phyloP scores from a whole-genome alignment of 306 rosid genomes.

The Rubus idaeus region DNA sequence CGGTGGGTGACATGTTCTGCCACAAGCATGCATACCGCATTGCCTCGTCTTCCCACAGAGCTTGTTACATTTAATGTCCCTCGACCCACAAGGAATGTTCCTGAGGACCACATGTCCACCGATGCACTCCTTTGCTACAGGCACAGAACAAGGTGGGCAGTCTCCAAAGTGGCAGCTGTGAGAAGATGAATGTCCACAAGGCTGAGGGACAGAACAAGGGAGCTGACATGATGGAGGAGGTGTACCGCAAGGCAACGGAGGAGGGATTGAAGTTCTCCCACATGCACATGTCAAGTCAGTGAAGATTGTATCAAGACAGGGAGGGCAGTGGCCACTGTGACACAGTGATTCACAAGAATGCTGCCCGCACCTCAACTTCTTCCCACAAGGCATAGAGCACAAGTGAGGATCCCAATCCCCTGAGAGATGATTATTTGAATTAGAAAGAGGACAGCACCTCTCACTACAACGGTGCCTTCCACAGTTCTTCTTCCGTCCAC shows the following conservation, averaged over 20 bases:
- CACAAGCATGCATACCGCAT: conserved; percentile 91
- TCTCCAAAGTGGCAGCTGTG: conserved; percentile 98
- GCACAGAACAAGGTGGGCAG: conserved; percentile 92
- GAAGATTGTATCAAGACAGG: conserved; percentile 89
- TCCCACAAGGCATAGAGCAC: conserved; percentile 77
- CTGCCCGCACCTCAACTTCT: conserved; percentile 88
- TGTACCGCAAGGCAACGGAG: conserved; percentile 91
- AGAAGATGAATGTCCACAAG: conserved; percentile 83
- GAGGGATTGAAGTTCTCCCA: conserved; percentile 80
- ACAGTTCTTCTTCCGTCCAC: conserved; percentile 86
- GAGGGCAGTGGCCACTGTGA: conserved; percentile 94
- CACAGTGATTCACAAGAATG: conserved; percentile 81
- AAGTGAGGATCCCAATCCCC: conserved; percentile 89
- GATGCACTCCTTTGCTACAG: conserved; percentile 87
- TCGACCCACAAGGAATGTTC: conserved; percentile 93
- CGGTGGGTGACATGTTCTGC: conserved; percentile 68
- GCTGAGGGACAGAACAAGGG: conserved; percentile 80
- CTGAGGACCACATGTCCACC: conserved; percentile 92
- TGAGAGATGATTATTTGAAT: conserved; percentile 32
- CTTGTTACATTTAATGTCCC: conserved; percentile 85
- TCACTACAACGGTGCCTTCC: conserved; percentile 95
- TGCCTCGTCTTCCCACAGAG: conserved; percentile 92
- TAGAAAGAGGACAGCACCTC: conserved; percentile 75
- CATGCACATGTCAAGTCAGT: conserved; percentile 88
- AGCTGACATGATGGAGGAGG: conserved; percentile 82